Evolutionary conservation across 2,329 filamentous ascomycete genomes (phyloP).

Genomic region (Apiospora aurea): DNA sequence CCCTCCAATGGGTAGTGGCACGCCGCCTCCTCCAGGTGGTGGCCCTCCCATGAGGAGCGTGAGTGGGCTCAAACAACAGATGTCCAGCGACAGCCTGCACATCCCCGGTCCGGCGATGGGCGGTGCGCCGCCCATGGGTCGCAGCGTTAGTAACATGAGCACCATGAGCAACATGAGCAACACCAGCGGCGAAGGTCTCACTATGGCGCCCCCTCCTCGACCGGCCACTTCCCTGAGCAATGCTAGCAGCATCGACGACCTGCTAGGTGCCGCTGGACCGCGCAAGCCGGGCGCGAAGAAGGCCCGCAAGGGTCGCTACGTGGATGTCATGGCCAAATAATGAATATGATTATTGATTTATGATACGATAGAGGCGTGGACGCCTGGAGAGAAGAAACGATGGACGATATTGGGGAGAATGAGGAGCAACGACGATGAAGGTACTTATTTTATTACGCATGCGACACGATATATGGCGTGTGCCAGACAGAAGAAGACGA

Average conservation of each 20-base stretch:
- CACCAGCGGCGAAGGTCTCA: conserved; percentile 21
- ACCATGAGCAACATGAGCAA: conserved; percentile 35
- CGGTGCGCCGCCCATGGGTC: conserved; percentile 51
- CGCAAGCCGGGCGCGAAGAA: conserved; percentile 72
- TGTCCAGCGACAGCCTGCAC: conserved; percentile 47
- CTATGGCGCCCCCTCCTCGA: conserved; percentile 52
- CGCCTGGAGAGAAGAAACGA: not conserved
- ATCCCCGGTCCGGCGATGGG: conserved; percentile 34
- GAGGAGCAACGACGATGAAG: not conserved
- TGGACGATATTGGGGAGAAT: not conserved
- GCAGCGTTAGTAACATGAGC: conserved; percentile 57
- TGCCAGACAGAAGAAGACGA: conserved; percentile 3
- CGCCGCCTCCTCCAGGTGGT: conserved; percentile 34
- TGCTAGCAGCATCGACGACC: conserved; percentile 93
- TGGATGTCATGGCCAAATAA: conserved; percentile 91
- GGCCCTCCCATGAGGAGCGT: conserved; percentile 35
- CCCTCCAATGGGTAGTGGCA: conserved; percentile 36
- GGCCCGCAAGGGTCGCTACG: conserved; percentile 85
- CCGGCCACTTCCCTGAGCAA: conserved; percentile 86
- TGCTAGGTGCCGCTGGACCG: conserved; percentile 77
- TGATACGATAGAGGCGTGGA: not conserved
- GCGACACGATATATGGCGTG: conserved; percentile 17
- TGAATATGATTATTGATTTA: conserved; percentile 10
- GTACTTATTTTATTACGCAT: not conserved
- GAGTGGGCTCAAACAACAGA: conserved; percentile 42